Evolutionary conservation across 2,329 filamentous ascomycete genomes (phyloP), one percentile per base, ranked within the genome.

Genomic region (Colletotrichum echinochloae): DNA sequence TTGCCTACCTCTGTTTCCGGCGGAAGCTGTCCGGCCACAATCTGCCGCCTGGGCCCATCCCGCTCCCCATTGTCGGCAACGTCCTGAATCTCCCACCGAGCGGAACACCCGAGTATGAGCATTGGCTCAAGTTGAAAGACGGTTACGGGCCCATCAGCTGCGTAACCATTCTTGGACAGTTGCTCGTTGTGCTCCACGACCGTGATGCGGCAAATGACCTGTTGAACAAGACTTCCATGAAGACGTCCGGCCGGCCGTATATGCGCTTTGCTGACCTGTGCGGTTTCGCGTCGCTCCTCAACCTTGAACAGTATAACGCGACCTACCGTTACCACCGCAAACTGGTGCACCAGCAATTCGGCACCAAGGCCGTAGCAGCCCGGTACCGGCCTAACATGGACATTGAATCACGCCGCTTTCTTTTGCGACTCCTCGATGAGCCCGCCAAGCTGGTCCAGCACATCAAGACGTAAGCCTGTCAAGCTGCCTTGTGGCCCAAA

Each of bases 1-100:
- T 49, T 46, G 51, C n/a, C 11, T 61, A 12, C 14, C n/a, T 51
- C n/a, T 49, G 39, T 28, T n/a, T 39, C 30, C n/a, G 3, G 20
- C 44, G 33, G 9, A 51, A 52, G 2, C 33, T 30, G n/a, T n/a
- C 46, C 1, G 12, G 11, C 35, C 44, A 5, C 33, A 61, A 52
- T 28, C 55, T 59, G 2, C 77, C 66, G 54, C 78, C 72, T 60
- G 78, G 73, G 52, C 80, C 74, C 73, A 77, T 62, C 11, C 77
- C 77, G 0, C 72, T 82, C 16, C 82, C 83, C 0, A 59, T 87
- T 2, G 44, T 87, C 12, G 85, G 85, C 5, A 87, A 87, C 72
- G 69, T 86, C 18, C 74, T 74, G 4, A 83, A 87, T 70, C 73
- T 85, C 20, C 85, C 85, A 1, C 74, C 78, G 1, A 63, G 71